A percentile compares a stretch with the other conserved stretches of the same genome.
Evolutionary conservation across 2,329 filamentous ascomycete genomes (phyloP).

Genomic region (Trichophyton equinum): DNA sequence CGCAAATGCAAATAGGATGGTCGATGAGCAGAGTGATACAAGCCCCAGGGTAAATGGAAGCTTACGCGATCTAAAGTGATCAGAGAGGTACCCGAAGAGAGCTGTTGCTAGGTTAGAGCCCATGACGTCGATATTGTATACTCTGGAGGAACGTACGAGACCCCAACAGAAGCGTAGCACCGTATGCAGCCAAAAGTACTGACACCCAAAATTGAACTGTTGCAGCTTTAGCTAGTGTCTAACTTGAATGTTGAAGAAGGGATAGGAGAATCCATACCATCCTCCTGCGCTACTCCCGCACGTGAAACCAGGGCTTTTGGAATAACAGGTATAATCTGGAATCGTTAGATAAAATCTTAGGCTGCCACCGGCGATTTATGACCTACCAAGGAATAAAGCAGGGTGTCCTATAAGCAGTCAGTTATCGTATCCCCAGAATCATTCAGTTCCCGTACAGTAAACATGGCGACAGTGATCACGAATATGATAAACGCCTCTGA

Average conservation of each 20-base stretch:
- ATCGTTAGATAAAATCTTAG: background rate
- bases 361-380: background rate
- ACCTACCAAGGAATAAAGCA: background rate
- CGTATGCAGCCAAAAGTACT: constrained; percentile 62
- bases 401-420: background rate
- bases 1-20: constrained; percentile 43
- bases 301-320: background rate
- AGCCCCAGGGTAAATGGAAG: constrained; percentile 47
- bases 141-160: constrained; percentile 30
- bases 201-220: constrained; percentile 32
- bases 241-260: background rate
- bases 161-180: constrained; percentile 50
- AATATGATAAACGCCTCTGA: background rate
- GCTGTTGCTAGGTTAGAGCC: constrained; percentile 8
- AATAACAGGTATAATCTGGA: background rate
- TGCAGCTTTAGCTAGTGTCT: background rate
- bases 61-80: constrained; percentile 41
- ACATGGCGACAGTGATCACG: background rate
- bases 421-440: background rate
- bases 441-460: background rate
- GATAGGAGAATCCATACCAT: background rate
- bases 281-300: background rate
- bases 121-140: too few relatives aligned
- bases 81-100: constrained; percentile 40
- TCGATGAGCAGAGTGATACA: constrained; percentile 41